Percentiles rank a stretch among this genome's conserved stretches.
These are phyloP conservation scores for Gigaspora rosea DNA, from an alignment of 192 early-diverging fungal genomes.

Conservation along the genomic window DNA sequence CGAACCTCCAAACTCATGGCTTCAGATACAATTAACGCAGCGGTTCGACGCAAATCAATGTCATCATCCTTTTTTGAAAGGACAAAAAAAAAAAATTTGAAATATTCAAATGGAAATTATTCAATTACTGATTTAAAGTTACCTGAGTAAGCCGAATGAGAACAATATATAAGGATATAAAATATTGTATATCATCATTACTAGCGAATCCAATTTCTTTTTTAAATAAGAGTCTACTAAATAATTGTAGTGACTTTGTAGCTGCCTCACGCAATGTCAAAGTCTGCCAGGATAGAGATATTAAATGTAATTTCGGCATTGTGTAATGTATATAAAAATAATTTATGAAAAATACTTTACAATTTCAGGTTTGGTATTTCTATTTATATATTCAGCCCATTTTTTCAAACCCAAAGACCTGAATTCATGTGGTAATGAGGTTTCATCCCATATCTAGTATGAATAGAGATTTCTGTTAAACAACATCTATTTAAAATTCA, in stretches of 20 bases:
- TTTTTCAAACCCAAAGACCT: neutral
- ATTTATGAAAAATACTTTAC: constrained; percentile 2
- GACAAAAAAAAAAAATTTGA: neutral
- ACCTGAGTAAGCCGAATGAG: constrained; percentile 18
- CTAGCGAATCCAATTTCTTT: neutral
- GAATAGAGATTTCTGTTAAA: neutral
- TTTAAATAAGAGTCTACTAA: constrained; percentile 11
- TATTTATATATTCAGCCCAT: constrained; percentile 22
- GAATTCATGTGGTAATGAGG: neutral
- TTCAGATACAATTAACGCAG: constrained; percentile 11
- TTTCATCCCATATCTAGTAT: constrained; percentile 15
- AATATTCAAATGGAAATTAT: neutral
- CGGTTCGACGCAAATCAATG: neutral
- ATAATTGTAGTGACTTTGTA: constrained; percentile 8
- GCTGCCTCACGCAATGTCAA: constrained; percentile 16
- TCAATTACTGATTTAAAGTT: neutral
- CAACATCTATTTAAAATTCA: no score
- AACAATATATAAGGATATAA: constrained; percentile 18
- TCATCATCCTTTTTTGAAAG: constrained; percentile 12
- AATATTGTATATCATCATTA: neutral
- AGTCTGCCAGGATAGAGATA: neutral
- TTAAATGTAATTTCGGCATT: neutral
- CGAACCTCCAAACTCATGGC: neutral
- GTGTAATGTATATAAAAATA: neutral
- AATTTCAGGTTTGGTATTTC: constrained; percentile 16